phyloP scores from a whole-genome alignment of 2,329 filamentous ascomycete species.

The Colletotrichum tabaci region DNA sequence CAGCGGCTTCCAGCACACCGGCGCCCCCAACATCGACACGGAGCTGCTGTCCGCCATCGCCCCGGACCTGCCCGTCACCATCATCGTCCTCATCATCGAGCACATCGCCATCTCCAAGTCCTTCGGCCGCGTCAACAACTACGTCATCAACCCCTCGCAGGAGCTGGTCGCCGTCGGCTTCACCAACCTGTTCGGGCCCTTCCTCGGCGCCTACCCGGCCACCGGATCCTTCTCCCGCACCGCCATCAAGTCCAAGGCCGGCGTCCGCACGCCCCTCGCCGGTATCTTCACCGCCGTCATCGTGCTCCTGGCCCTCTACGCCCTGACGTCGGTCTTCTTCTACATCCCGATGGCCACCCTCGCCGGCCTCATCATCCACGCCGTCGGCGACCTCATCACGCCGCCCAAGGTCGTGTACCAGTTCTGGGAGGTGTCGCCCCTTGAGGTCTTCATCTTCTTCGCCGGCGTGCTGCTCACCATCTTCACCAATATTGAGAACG shows the following conservation, averaged over 20 bases:
- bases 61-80: constrained; percentile 77
- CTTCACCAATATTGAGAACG: constrained; percentile 65
- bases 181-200: constrained; percentile 81
- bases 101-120: constrained; percentile 90
- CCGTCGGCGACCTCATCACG: constrained; percentile 82
- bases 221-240: constrained; percentile 73
- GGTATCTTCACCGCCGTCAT: constrained; percentile 84
- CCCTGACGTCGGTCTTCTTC: constrained; percentile 82
- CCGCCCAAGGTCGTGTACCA: constrained; percentile 81
- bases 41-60: constrained; percentile 75
- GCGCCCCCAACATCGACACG: constrained; percentile 73
- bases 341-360: constrained; percentile 83
- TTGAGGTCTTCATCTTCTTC: constrained; percentile 84
- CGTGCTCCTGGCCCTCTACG: constrained; percentile 84
- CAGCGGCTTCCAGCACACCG: constrained; percentile 80
- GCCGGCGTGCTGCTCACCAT: constrained; percentile 75
- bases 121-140: constrained; percentile 85
- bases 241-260: constrained; percentile 88
- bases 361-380: constrained; percentile 86
- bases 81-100: constrained; percentile 86
- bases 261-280: constrained; percentile 83
- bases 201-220: constrained; percentile 71
- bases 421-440: constrained; percentile 82
- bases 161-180: constrained; percentile 85
- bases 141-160: constrained; percentile 83